Evolutionary conservation across 768 basidiomycete species (phyloP), one percentile per base, ranked within the genome.

Genomic region (Tephrocybe sp.): DNA sequence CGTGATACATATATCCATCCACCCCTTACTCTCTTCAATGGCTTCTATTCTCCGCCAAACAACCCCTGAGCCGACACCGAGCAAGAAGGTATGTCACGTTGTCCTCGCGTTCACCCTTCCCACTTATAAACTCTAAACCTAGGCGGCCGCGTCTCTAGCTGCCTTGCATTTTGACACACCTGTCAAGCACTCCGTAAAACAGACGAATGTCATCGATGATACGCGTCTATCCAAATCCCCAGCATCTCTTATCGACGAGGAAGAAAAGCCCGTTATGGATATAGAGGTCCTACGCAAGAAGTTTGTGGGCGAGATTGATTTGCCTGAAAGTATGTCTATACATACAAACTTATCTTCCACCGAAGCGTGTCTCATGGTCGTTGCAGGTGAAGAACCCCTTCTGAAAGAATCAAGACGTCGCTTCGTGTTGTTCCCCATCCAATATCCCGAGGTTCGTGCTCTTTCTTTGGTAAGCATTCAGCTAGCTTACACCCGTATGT

Each of bases 381-480:
- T 15, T 16, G 21, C 10, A 85, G 80, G 73, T 46, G 81, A 89
- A 53, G 93, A 94, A 62, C 93, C 93, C 10, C 72, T 97, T 4
- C 71, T 95, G 39, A 86, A 82, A 62, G 83, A 82, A 52, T 84
- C 84, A 0, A 81, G 79, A 47, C 81, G 83, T 45, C 83, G 94
- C 21, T 95, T 97, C 57, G 91, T 94, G 3, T 73, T 97, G 15
- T 97, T 95, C 65, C 94, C 94, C 1, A 95, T 97, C 52, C 86
- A 94, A 63, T 97, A 94, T 61, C 79, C 84, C 53, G 91, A 95
- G 74, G 94, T 92, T 46, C 25, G n/a, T 9, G 21, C 45, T 13
- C 10, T 42, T n/a, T n/a, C 24, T 45, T 1, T 25, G n/a, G 31
- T 4, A 8, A 18, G 0, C 9, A 5, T 25, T 40, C 13, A 16